A percentile compares a stretch with the other conserved stretches of the same genome.
Conservation (phyloP, 768 basidiomycete species). For the Trametes gibbosa region DNA sequence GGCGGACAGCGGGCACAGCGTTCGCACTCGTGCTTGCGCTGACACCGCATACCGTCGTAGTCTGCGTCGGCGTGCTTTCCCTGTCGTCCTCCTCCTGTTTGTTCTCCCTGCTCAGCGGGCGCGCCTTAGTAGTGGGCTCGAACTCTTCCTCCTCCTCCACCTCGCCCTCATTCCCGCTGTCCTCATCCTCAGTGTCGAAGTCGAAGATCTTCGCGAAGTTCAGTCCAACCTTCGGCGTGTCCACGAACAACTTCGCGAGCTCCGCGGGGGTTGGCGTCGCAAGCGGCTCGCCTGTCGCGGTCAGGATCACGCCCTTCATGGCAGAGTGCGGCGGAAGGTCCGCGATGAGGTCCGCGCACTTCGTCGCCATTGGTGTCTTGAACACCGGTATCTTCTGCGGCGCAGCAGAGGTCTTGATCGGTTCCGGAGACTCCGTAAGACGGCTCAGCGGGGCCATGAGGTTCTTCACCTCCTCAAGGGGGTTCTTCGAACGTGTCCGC, state of each 20-base stretch:
- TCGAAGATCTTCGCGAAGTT: slow-evolving; percentile 81
- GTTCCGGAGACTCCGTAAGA: slow-evolving; percentile 30
- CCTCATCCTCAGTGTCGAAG: slow-evolving; percentile 40
- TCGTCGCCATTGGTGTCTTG: slow-evolving; percentile 50
- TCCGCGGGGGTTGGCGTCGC: slow-evolving; percentile 69
- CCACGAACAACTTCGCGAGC: slow-evolving; percentile 62
- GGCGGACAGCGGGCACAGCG: slow-evolving; percentile 13
- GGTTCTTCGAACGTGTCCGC: slow-evolving; percentile 42
- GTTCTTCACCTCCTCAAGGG: slow-evolving; percentile 77
- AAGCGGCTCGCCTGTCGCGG: slow-evolving; percentile 71
- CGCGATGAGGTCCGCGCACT: slow-evolving; percentile 13
- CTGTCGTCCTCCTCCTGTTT: slow-evolving; percentile 10
- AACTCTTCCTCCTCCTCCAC: slow-evolving; percentile 27
- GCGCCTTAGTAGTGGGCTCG: slow-evolving; percentile 26
- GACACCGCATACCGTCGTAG: neutral
- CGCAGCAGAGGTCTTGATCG: slow-evolving; percentile 2
- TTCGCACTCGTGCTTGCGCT: neutral
- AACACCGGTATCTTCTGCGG: slow-evolving; percentile 34
- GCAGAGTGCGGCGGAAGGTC: slow-evolving; percentile 32
- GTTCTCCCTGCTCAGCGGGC: neutral
- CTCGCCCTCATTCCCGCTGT: slow-evolving; percentile 27
- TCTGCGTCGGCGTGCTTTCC: slow-evolving; percentile 24
- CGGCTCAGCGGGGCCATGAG: slow-evolving; percentile 51
- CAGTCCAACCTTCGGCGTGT: slow-evolving; percentile 67
- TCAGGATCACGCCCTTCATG: slow-evolving; percentile 68